phyloP scores from a whole-genome alignment of 768 basidiomycete genomes.

The Neoboletus subvelutipes region DNA sequence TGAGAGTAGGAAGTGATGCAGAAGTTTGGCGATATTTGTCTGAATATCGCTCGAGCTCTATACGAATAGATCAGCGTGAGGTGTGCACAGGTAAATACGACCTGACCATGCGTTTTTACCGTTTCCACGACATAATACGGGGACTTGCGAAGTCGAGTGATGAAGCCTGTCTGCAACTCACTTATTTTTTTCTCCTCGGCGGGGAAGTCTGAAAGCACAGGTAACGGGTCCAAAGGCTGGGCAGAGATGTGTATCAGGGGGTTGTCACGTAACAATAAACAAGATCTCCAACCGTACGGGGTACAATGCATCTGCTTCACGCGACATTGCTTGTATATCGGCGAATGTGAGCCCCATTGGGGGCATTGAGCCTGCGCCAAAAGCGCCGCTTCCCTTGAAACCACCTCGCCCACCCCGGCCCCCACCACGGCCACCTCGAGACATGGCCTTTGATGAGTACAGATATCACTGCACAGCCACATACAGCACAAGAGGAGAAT shows the following conservation, averaged over 20 bases:
- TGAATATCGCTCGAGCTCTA: slow-evolving; percentile 78
- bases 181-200: slow-evolving; percentile 65
- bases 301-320: slow-evolving; percentile 76
- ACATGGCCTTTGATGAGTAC: slow-evolving; percentile 39
- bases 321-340: slow-evolving; percentile 73
- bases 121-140: slow-evolving; percentile 74
- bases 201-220: slow-evolving; percentile 65
- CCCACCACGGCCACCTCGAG: slow-evolving; percentile 48
- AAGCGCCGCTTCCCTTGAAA: slow-evolving; percentile 46
- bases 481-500: neutral
- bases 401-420: slow-evolving; percentile 62
- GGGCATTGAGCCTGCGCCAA: slow-evolving; percentile 42
- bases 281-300: slow-evolving; percentile 56
- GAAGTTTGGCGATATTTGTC: slow-evolving; percentile 76
- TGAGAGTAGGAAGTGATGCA: slow-evolving; percentile 61
- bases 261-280: slow-evolving; percentile 15
- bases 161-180: slow-evolving; percentile 66
- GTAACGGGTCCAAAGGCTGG: slow-evolving; percentile 64
- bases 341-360: slow-evolving; percentile 82
- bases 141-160: slow-evolving; percentile 62
- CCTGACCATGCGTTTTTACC: slow-evolving; percentile 59
- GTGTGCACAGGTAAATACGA: neutral
- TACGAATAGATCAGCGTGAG: slow-evolving; percentile 2
- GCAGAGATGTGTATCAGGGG: slow-evolving; percentile 18
- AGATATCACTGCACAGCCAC: slow-evolving; percentile 13